These are phyloP conservation scores for Calonectria montana DNA, from an alignment of 2,329 filamentous ascomycete species.

Conservation along the genomic window DNA sequence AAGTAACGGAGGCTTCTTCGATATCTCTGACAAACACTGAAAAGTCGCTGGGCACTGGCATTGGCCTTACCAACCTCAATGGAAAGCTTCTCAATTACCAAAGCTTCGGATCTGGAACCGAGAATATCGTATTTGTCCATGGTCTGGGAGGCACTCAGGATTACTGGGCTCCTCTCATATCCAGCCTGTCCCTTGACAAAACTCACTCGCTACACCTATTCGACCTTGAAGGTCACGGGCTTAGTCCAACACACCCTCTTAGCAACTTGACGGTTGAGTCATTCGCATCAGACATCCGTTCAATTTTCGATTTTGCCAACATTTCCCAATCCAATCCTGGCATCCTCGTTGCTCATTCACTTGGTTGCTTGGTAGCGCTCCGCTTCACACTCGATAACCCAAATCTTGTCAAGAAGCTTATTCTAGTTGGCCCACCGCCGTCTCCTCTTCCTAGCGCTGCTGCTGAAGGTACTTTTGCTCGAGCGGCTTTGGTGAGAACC, in stretches of 20 bases:
- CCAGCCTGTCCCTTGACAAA: conserved; percentile 35
- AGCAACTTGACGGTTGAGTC: conserved; percentile 55
- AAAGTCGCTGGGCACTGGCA: conserved; percentile 19
- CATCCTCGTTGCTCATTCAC: conserved; percentile 61
- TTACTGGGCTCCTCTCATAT: conserved; percentile 58
- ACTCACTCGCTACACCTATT: conserved; percentile 52
- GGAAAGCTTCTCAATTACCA: conserved; percentile 55
- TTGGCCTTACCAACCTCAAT: conserved; percentile 50
- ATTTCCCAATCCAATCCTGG: conserved; percentile 42
- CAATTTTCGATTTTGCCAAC: conserved; percentile 49
- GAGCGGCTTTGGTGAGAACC: conserved; percentile 53
- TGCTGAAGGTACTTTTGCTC: conserved; percentile 41
- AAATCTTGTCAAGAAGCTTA: conserved; percentile 53
- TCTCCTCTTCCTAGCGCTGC: conserved; percentile 54
- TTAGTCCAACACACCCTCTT: conserved; percentile 61
- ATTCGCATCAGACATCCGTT: conserved; percentile 55
- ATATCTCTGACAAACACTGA: conserved; percentile 27
- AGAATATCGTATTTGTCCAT: conserved; percentile 62
- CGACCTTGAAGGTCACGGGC: conserved; percentile 68
- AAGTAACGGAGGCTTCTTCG: not conserved
- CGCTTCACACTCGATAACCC: conserved; percentile 54
- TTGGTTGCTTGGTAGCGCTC: conserved; percentile 63
- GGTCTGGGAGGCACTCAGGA: conserved; percentile 61
- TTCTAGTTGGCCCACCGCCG: conserved; percentile 60
- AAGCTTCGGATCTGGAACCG: conserved; percentile 36